Evolutionary conservation across 495 filamentous ascomycete species (phyloP), one percentile per base, ranked within the genome.

Genomic region (Chaetomium cochliodes): DNA sequence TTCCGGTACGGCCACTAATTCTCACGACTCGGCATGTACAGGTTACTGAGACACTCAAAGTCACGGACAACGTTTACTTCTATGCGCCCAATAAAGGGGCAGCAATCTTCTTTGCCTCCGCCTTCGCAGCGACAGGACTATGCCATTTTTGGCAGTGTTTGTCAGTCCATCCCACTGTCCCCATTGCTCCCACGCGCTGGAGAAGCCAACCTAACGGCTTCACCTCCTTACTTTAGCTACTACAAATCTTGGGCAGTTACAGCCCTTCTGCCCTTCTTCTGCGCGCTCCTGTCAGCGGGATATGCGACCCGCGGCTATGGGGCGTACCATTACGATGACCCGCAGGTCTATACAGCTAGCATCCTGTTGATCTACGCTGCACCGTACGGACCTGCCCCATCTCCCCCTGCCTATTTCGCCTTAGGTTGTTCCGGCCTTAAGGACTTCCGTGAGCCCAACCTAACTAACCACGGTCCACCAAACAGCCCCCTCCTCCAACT

Each of bases 401-500:
- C 18, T 33, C 11, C 5, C 5, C 18, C 18, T 18, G 2, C 16
- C 13, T 33, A 3, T n/a, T n/a, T n/a, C n/a, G n/a, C n/a, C n/a
- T n/a, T n/a, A n/a, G n/a, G n/a, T n/a, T n/a, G n/a, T n/a, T n/a
- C n/a, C n/a, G n/a, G n/a, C n/a, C n/a, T n/a, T n/a, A n/a, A n/a
- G n/a, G n/a, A n/a, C n/a, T n/a, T n/a, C n/a, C n/a, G n/a, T n/a
- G n/a, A n/a, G n/a, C n/a, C n/a, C n/a, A n/a, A 37, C 33, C 33
- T 11, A 37, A 30, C 51, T 53, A 33, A 55, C 18, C 16, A 5
- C 2, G 2, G 1, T 3, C 5, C 26, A 30, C 33, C 33, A 55
- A 25, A 7, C 52, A 55, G 52, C 18, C 52, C 52, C 28, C 30
- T 55, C 30, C 52, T 55, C 52, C 16, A 37, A n/a, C 16, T 37